Evolutionary conservation across 2,329 filamentous ascomycete genomes (phyloP).

Genomic region (Ceratocystiopsis minuta): DNA sequence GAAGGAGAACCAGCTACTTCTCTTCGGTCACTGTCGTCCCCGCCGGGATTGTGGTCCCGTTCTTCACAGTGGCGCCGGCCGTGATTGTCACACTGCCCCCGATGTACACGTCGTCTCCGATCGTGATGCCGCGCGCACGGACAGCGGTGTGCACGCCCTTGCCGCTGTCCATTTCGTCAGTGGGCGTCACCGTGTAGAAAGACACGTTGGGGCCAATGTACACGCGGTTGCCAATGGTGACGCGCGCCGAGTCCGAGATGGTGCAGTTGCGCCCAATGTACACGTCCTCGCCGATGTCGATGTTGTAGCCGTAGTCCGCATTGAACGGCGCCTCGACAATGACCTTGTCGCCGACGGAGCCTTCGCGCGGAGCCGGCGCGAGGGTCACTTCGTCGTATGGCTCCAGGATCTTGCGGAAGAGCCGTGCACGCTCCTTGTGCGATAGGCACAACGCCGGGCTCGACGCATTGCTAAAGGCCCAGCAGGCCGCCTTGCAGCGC

Average conservation of each 20-base stretch:
- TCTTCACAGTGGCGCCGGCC: slow-evolving; percentile 63
- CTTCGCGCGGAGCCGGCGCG: slow-evolving; percentile 36
- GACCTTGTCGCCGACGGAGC: slow-evolving; percentile 54
- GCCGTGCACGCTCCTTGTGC: slow-evolving; percentile 44
- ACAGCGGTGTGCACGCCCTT: slow-evolving; percentile 58
- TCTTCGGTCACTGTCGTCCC: no score
- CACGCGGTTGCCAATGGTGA: slow-evolving; percentile 62
- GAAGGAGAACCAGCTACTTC: neutral
- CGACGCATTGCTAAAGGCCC: slow-evolving; percentile 70
- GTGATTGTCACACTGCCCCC: slow-evolving; percentile 62
- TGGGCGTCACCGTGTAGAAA: slow-evolving; percentile 59
- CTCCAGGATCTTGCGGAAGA: slow-evolving; percentile 56
- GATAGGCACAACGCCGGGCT: slow-evolving; percentile 59
- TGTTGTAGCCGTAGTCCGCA: slow-evolving; percentile 93
- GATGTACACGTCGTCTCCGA: slow-evolving; percentile 76
- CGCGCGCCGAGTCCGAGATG: slow-evolving; percentile 69
- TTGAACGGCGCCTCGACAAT: slow-evolving; percentile 75
- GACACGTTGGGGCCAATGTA: slow-evolving; percentile 72
- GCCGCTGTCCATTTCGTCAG: slow-evolving; percentile 53
- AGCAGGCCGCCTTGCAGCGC: slow-evolving; percentile 62
- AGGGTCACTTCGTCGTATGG: slow-evolving; percentile 38
- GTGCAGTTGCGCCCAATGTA: slow-evolving; percentile 69
- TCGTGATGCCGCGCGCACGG: slow-evolving; percentile 51
- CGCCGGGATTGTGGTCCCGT: slow-evolving; percentile 46
- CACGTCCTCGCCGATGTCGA: slow-evolving; percentile 70